Base-by-base conservation (phyloP, 345 rosid species). In the Eucalyptus cloeziana region DNA sequence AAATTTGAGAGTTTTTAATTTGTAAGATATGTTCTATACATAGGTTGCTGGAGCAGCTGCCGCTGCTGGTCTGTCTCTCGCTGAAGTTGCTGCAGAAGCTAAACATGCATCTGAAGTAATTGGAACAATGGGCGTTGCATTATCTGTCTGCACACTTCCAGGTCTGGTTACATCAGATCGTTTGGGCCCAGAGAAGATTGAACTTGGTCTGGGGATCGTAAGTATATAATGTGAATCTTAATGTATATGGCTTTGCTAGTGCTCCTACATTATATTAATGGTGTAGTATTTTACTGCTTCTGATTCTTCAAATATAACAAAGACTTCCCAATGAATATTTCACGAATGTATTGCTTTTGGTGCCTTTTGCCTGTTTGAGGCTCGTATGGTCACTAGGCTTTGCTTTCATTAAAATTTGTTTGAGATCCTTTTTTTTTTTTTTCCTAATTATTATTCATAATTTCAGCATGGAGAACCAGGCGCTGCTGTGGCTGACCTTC, bases 1-100 rank as follows among this genome's bases (percentile, higher is more conserved):
- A 44, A 47, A 47, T 27, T 64, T 64, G 58, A 47, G 15, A 67
- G 31, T 31, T 45, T 15, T 15, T 64, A 27, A 62, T 40, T 87
- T 67, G 64, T 87, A 21, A 60, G 54, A 47, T 87, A 49, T 33
- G 51, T 90, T 92, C 85, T 49, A 64, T 91, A 69, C 90, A 92
- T 76, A 97, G 99, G 93, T 98, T 93, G 99, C 99, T 71, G 99
- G 99, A 81, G 99, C 99, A 89, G 98, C 99, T 52, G 99, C 99
- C 56, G 95, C 96, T 33, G 95, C 95, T 88, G 98, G 99, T 87
- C 96, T 95, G 90, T 93, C 98, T 89, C 97, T 97, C 49, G 91
- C 92, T 87, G 94, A 94, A 86, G 99, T 97, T 93, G 94, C 98
- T 69, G 94, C 94, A 44, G 99, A 97, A 94, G 99, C 99, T 88